phyloP scores from a whole-genome alignment of 2,329 filamentous ascomycete species.

The Fusarium piperis region DNA sequence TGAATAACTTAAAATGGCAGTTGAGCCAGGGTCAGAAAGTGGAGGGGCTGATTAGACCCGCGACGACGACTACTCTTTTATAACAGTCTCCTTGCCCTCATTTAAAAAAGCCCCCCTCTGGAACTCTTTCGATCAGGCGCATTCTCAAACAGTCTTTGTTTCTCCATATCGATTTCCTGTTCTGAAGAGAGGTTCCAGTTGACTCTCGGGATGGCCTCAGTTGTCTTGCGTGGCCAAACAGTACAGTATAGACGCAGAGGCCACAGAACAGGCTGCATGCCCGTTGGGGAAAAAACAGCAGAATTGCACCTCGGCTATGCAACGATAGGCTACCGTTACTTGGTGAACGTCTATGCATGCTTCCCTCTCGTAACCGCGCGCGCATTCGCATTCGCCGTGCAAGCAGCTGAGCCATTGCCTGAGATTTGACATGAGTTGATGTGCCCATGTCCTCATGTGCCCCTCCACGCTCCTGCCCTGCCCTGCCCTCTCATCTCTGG shows the following conservation, averaged over 20 bases:
- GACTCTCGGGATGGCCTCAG: slow-evolving; percentile 12
- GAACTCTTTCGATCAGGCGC: not conserved
- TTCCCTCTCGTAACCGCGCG: slow-evolving; percentile 13
- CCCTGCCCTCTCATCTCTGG: not conserved
- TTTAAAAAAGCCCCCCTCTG: not conserved
- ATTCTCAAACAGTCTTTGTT: not conserved
- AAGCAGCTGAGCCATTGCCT: slow-evolving; percentile 9
- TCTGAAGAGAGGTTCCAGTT: not conserved
- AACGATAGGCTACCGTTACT: not conserved
- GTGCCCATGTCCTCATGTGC: slow-evolving; percentile 1
- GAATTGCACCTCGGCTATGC: not conserved
- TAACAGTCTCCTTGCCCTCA: not conserved
- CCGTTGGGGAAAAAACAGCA: not conserved
- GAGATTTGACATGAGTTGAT: not conserved
- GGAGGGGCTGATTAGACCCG: slow-evolving; percentile 10
- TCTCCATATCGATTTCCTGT: not conserved
- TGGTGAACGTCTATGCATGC: slow-evolving; percentile 4
- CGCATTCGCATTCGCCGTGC: slow-evolving; percentile 4
- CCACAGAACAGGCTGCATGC: not conserved
- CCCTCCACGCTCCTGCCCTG: slow-evolving; percentile 7
- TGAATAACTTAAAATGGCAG: slow-evolving; percentile 6
- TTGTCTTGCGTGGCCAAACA: slow-evolving; percentile 6
- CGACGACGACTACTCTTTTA: not conserved
- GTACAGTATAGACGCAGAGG: not conserved
- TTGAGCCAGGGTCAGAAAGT: slow-evolving; percentile 24